phyloP scores from a whole-genome alignment of 169 alveolate genomes.

The Eimeria sp. region DNA sequence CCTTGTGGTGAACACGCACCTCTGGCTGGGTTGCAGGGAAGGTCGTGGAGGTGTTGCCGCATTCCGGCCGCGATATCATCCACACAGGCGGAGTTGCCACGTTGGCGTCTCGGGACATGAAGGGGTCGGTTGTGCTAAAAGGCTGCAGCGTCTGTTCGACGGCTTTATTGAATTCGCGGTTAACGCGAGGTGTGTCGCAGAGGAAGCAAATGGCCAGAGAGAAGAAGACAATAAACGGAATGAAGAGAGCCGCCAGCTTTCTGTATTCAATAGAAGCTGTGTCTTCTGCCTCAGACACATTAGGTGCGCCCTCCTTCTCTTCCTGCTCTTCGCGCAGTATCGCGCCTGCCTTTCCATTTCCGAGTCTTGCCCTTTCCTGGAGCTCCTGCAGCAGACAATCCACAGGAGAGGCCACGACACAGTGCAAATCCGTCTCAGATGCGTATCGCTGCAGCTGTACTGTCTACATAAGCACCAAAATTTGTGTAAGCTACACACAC shows the following conservation, averaged over 20 bases:
- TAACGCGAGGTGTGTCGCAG: slow-evolving; percentile 54
- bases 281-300: slow-evolving; percentile 37
- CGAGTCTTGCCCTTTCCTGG: slow-evolving; percentile 36
- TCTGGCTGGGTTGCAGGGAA: slow-evolving; percentile 52
- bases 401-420: background rate
- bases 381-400: slow-evolving; percentile 5
- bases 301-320: background rate
- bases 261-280: slow-evolving; percentile 42
- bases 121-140: slow-evolving; percentile 56
- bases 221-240: slow-evolving; percentile 41
- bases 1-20: background rate
- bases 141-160: slow-evolving; percentile 40
- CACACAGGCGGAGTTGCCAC: slow-evolving; percentile 35
- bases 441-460: background rate
- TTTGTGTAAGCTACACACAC: background rate
- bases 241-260: slow-evolving; percentile 3
- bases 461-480: background rate
- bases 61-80: slow-evolving; percentile 44
- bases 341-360: background rate
- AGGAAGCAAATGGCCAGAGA: slow-evolving; percentile 56
- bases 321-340: background rate
- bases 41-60: background rate
- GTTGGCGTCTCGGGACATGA: slow-evolving; percentile 46
- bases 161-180: slow-evolving; percentile 54
- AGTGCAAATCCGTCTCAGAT: background rate